A percentile compares a stretch with the other conserved stretches of the same genome.
Evolutionary conservation across 176 grass and related monocot species (phyloP).

Genomic region (Lolium rigidum): DNA sequence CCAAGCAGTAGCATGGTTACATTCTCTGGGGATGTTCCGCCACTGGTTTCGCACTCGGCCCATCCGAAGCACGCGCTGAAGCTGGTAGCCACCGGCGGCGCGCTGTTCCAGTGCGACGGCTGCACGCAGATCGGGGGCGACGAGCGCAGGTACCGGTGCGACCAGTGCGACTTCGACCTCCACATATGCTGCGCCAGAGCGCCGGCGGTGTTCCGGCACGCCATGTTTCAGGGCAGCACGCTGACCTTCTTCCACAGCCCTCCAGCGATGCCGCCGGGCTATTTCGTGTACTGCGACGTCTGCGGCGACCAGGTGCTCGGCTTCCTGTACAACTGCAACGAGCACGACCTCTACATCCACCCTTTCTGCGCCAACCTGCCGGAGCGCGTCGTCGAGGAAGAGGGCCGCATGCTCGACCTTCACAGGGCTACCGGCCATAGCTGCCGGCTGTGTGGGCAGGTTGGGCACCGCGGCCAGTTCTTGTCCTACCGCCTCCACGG

Average conservation of each 20-base stretch:
- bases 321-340: background rate
- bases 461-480: background rate
- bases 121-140: slow-evolving; percentile 14
- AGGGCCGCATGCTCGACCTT: background rate
- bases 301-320: background rate
- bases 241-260: background rate
- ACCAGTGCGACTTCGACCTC: slow-evolving; percentile 16
- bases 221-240: background rate
- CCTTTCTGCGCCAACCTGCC: background rate
- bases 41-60: background rate
- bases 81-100: background rate
- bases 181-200: background rate
- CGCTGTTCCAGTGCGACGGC: slow-evolving; percentile 12
- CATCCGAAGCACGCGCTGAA: background rate
- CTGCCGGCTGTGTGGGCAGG: background rate
- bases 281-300: background rate
- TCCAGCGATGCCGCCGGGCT: background rate
- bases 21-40: background rate
- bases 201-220: background rate
- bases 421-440: background rate
- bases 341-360: background rate
- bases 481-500: background rate
- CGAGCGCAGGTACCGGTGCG: background rate
- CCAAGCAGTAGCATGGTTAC: slow-evolving; percentile 1
- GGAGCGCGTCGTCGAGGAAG: background rate